Evolutionary conservation across 208 protist genomes (phyloP).

Genomic region (Willaertia magna): DNA sequence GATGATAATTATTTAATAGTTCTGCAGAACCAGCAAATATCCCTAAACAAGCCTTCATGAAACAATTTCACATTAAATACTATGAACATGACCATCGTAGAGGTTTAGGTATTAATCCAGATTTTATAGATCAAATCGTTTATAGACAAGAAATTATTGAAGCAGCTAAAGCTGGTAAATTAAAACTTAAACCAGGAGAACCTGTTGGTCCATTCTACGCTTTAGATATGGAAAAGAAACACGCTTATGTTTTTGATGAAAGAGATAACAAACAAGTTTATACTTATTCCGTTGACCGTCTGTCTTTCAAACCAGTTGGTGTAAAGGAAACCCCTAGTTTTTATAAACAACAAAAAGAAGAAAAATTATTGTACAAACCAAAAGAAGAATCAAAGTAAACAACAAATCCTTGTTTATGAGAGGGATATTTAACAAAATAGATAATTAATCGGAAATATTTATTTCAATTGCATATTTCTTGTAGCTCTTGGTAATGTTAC

Average conservation of each 20-base stretch:
- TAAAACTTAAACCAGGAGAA: neutral
- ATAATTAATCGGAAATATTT: too few species aligned
- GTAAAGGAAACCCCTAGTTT: too few species aligned
- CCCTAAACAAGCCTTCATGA: neutral
- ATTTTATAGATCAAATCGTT: neutral
- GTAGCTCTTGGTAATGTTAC: conserved; percentile 46
- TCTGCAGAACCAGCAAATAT: neutral
- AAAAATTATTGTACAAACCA: too few species aligned
- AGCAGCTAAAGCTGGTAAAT: neutral
- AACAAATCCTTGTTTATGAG: too few species aligned
- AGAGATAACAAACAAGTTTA: neutral
- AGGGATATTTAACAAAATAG: too few species aligned
- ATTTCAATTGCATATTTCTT: conserved; percentile 8
- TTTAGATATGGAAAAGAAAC: neutral
- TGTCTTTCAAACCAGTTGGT: neutral
- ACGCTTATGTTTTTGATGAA: neutral
- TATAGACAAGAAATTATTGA: conserved; percentile 1
- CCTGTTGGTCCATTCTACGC: conserved; percentile 8
- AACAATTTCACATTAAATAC: conserved; percentile 8
- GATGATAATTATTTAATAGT: neutral
- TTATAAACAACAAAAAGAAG: too few species aligned
- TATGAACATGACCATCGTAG: neutral
- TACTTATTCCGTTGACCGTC: neutral
- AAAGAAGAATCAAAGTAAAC: too few species aligned
- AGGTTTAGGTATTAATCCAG: neutral